phyloP scores from a whole-genome alignment of 1,284 basidiomycete species.

The Agaricales sp. region DNA sequence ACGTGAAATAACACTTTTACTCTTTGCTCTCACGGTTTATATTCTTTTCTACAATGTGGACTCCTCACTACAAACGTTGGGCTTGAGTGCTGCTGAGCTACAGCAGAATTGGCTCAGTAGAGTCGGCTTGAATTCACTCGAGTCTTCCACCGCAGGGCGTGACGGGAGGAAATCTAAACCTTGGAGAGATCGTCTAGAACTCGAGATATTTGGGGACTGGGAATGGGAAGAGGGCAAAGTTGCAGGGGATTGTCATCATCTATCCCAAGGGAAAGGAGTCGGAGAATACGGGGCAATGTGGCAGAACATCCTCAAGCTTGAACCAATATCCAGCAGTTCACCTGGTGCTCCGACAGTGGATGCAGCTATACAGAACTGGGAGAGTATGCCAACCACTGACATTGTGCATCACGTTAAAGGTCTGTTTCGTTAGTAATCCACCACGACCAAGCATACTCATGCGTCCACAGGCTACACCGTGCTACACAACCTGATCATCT shows the following conservation, averaged over 20 bases:
- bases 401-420: conserved; percentile 52
- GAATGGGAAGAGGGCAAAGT: conserved; percentile 48
- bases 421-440: conserved; percentile 16
- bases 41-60: conserved; percentile 60
- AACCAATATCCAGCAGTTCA: conserved; percentile 17
- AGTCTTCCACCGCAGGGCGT: conserved; percentile 20
- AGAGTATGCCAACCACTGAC: conserved; percentile 37
- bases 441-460: conserved; percentile 1
- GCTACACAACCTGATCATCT: conserved; percentile 64
- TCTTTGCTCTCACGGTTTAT: conserved; percentile 51
- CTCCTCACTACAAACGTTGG: conserved; percentile 37
- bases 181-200: conserved; percentile 45
- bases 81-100: conserved; percentile 27
- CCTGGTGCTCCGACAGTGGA: conserved; percentile 36
- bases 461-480: conserved; percentile 60
- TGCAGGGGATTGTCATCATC: conserved; percentile 35
- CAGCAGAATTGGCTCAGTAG: conserved; percentile 26
- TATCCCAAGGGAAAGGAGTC: conserved; percentile 25
- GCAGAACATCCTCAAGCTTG: conserved; percentile 20
- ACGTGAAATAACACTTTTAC: conserved; percentile 50
- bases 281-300: conserved; percentile 29
- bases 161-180: conserved; percentile 40
- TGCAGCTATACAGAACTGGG: conserved; percentile 44
- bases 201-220: conserved; percentile 56
- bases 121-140: conserved; percentile 27